phyloP scores from a whole-genome alignment of 768 basidiomycete species.

The Suillus clintonianus region DNA sequence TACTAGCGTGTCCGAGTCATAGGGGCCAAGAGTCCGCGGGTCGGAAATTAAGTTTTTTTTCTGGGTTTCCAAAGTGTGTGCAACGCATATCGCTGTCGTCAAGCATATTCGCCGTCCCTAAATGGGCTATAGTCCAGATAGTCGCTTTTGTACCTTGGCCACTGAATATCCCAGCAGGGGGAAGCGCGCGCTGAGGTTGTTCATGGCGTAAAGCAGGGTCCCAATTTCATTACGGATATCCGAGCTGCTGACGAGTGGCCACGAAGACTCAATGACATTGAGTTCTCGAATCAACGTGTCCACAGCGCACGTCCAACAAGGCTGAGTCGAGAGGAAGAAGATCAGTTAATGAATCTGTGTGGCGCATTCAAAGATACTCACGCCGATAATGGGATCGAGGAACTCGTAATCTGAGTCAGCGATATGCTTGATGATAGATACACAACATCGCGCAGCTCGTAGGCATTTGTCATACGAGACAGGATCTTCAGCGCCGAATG shows the following conservation, averaged over 20 bases:
- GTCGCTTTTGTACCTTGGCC: constrained; percentile 32
- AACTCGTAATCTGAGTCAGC: constrained; percentile 65
- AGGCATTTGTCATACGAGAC: constrained; percentile 67
- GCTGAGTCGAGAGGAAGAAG: constrained; percentile 38
- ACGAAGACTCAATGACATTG: constrained; percentile 61
- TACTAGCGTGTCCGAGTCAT: neutral
- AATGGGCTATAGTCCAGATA: constrained; percentile 14
- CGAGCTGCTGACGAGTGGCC: constrained; percentile 57
- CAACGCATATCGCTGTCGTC: neutral
- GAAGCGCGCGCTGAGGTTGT: constrained; percentile 56
- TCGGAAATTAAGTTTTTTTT: neutral
- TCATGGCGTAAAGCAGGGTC: constrained; percentile 65
- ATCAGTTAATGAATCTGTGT: neutral
- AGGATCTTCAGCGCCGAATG: constrained; percentile 60
- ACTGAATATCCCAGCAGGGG: constrained; percentile 50
- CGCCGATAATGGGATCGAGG: constrained; percentile 79
- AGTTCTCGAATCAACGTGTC: constrained; percentile 69
- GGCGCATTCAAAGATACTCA: constrained; percentile 36
- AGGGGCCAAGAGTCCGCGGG: constrained; percentile 1
- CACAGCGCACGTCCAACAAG: constrained; percentile 71
- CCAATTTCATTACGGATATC: constrained; percentile 65
- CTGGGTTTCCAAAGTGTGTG: neutral
- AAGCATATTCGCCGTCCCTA: neutral
- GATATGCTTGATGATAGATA: constrained; percentile 62
- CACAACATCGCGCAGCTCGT: constrained; percentile 60